Percentiles rank a stretch among this genome's conserved stretches.
Conservation (phyloP, 1,139 yeast species). For the Taphrina wiesneri region DNA sequence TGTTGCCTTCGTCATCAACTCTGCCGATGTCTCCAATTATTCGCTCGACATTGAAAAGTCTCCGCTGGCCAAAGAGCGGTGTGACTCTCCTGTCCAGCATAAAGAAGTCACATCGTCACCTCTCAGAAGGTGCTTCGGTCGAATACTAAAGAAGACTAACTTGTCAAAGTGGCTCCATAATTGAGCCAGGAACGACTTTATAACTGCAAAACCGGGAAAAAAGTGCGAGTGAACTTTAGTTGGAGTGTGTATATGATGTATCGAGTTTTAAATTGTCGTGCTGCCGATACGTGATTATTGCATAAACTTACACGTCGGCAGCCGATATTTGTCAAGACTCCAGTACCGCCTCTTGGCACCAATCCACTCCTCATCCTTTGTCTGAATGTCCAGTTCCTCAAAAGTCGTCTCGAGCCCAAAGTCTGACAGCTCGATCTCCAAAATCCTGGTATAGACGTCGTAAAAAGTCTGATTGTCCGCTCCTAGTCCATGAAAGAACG, state of each 20-base stretch:
- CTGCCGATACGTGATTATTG: too few species aligned
- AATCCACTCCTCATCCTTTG: constrained; percentile 55
- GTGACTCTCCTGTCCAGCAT: background rate
- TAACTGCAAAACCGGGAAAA: too few species aligned
- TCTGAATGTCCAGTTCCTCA: constrained; percentile 45
- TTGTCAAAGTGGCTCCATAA: background rate
- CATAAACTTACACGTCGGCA: constrained; percentile 35
- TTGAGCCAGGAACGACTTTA: background rate
- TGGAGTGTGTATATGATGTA: too few species aligned
- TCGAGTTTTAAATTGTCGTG: too few species aligned
- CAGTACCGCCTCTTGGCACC: constrained; percentile 72
- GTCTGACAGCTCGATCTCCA: constrained; percentile 72
- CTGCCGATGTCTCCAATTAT: background rate
- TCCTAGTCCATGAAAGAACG: constrained; percentile 94
- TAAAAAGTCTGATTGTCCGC: constrained; percentile 88
- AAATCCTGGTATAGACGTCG: constrained; percentile 83
- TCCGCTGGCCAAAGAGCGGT: background rate
- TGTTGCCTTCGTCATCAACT: constrained; percentile 4
- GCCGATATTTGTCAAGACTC: constrained; percentile 46
- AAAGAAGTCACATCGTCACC: background rate
- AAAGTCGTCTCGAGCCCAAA: constrained; percentile 70
- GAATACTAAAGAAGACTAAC: background rate
- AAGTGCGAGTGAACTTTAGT: too few species aligned
- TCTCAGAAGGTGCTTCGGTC: background rate
- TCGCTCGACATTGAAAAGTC: background rate